A percentile compares a stretch with the other conserved stretches of the same genome.
Evolutionary conservation across 148 eudicot genomes (phyloP).

Genomic region (Agrostemma githago): DNA sequence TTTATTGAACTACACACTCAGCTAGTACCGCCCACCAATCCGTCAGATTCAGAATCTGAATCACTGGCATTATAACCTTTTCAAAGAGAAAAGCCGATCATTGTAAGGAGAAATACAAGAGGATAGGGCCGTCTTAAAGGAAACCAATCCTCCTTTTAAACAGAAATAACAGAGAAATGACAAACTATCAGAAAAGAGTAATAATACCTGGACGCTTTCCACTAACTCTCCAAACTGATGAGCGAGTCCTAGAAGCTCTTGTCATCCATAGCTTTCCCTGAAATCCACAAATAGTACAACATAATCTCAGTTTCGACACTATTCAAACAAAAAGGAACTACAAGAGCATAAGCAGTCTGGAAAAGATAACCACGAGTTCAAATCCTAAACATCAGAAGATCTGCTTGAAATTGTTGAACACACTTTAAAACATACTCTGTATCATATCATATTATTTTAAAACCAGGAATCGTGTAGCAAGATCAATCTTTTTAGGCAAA

Average conservation of each 20-base stretch:
- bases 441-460: background rate
- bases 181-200: background rate
- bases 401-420: background rate
- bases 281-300: constrained; percentile 17
- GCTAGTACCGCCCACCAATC: constrained; percentile 36
- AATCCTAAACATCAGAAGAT: background rate
- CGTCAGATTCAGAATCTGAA: constrained; percentile 92
- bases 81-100: constrained; percentile 17
- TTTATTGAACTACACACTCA: constrained; percentile 7
- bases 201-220: constrained; percentile 77
- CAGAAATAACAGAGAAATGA: background rate
- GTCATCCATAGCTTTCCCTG: constrained; percentile 72
- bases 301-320: constrained; percentile 3
- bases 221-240: constrained; percentile 87
- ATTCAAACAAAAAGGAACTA: background rate
- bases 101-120: background rate
- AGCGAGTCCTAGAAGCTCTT: constrained; percentile 71
- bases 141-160: background rate
- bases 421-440: background rate
- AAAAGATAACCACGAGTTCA: background rate
- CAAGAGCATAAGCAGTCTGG: background rate
- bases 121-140: background rate
- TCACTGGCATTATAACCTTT: constrained; percentile 93
- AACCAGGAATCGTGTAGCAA: background rate
- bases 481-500: background rate